Percentiles rank a stretch among this genome's conserved stretches.
These are phyloP conservation scores for Solanum ossicruentum DNA, from an alignment of 257 asterid genomes.

Conservation along the genomic window DNA sequence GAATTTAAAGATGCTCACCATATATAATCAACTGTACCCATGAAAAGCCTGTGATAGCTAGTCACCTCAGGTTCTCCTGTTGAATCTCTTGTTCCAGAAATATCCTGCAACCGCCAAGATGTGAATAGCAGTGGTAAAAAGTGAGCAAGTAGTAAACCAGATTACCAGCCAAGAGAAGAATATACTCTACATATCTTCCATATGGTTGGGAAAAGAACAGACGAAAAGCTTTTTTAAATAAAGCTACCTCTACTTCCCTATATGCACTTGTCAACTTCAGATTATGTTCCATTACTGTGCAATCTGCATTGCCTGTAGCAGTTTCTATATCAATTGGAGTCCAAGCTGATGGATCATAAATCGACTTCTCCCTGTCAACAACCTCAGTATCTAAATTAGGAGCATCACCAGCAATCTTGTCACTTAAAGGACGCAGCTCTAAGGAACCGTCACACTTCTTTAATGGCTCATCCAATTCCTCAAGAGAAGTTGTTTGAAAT, in stretches of 20 bases:
- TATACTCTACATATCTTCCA: background rate
- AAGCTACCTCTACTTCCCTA: constrained; percentile 61
- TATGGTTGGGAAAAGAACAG: background rate
- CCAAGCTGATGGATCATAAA: constrained; percentile 51
- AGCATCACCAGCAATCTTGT: constrained; percentile 16
- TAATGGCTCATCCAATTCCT: constrained; percentile 3
- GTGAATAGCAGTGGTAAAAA: background rate
- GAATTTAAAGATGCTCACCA: constrained; percentile 44
- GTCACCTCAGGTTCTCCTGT: constrained; percentile 79
- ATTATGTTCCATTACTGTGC: constrained; percentile 57
- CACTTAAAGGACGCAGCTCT: constrained; percentile 1
- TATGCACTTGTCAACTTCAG: constrained; percentile 70
- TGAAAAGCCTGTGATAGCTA: constrained; percentile 75
- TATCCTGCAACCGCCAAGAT: constrained; percentile 27
- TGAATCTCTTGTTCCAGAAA: constrained; percentile 58
- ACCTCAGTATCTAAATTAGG: constrained; percentile 9
- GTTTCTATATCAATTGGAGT: constrained; percentile 66
- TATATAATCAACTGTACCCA: constrained; percentile 90
- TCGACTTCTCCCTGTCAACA: constrained; percentile 4
- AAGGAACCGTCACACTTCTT: constrained; percentile 9
- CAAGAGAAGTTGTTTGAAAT: background rate
- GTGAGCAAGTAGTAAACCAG: background rate
- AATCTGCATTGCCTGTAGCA: constrained; percentile 64
- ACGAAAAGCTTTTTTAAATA: background rate
- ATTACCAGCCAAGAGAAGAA: background rate